Evolutionary conservation across 768 basidiomycete genomes (phyloP).

Genomic region (Amanita fuliginea): DNA sequence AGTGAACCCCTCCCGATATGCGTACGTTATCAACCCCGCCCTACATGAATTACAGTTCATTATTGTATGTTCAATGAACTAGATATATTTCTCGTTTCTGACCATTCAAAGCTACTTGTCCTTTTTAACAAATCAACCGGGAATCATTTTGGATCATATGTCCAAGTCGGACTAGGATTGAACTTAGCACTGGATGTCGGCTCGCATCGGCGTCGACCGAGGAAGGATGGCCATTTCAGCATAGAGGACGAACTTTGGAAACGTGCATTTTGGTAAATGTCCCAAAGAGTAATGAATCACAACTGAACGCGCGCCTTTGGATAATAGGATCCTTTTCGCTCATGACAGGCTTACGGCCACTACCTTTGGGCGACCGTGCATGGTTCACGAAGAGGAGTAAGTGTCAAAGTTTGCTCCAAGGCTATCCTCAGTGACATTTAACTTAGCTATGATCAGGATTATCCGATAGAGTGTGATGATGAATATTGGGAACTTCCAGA

Average conservation of each 20-base stretch:
- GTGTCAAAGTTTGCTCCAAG: constrained; percentile 10
- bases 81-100: neutral
- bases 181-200: constrained; percentile 69
- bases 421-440: neutral
- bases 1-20: too few relatives aligned
- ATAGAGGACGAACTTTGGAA: constrained; percentile 67
- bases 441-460: constrained; percentile 67
- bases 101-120: constrained; percentile 30
- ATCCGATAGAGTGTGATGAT: constrained; percentile 76
- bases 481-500: constrained; percentile 60
- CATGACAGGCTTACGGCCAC: constrained; percentile 48
- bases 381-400: constrained; percentile 58
- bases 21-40: too few relatives aligned
- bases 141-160: too few relatives aligned
- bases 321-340: constrained; percentile 28
- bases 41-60: too few relatives aligned
- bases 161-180: constrained; percentile 32
- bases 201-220: constrained; percentile 53
- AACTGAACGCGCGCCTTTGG: too few relatives aligned
- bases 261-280: constrained; percentile 55
- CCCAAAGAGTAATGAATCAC: too few relatives aligned
- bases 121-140: constrained; percentile 23
- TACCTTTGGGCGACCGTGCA: constrained; percentile 43
- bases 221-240: constrained; percentile 19
- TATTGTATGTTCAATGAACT: neutral